Percentiles rank a stretch among this genome's conserved stretches.
Evolutionary conservation across 768 basidiomycete genomes (phyloP).

Genomic region (Hygrocybe coccinea): DNA sequence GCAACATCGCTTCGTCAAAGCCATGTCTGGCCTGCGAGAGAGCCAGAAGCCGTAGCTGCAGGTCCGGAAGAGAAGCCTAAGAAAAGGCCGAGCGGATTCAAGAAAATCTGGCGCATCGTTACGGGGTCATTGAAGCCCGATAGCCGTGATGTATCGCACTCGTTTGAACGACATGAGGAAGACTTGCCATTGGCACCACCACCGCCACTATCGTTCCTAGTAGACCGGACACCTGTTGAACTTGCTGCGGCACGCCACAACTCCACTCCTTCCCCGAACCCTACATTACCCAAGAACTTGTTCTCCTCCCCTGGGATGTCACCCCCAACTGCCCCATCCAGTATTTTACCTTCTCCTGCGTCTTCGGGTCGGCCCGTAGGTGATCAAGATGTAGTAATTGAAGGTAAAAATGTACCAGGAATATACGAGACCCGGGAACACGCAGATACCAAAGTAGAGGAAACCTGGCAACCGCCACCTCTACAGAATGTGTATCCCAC

Average conservation of each 20-base stretch:
- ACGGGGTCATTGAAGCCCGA: conserved; percentile 53
- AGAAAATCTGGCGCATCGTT: conserved; percentile 78
- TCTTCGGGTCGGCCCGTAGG: conserved; percentile 61
- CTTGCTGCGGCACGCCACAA: conserved; percentile 48
- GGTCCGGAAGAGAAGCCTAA: conserved; percentile 47
- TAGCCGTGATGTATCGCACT: conserved; percentile 29
- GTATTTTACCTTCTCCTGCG: conserved; percentile 67
- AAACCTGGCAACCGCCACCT: background rate
- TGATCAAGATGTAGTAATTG: conserved; percentile 49
- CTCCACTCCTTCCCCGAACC: conserved; percentile 67
- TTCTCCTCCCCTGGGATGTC: conserved; percentile 60
- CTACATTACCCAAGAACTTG: conserved; percentile 55
- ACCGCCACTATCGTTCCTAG: conserved; percentile 85
- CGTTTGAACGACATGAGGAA: conserved; percentile 53
- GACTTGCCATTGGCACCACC: conserved; percentile 82
- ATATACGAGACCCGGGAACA: conserved; percentile 44
- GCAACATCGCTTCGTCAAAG: conserved; percentile 38
- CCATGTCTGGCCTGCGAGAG: conserved; percentile 46
- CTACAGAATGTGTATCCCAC: conserved; percentile 47
- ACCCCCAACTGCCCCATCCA: conserved; percentile 71
- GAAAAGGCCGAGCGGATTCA: conserved; percentile 74
- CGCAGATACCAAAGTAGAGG: conserved; percentile 22
- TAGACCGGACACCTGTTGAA: conserved; percentile 55
- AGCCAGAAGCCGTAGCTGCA: conserved; percentile 17
- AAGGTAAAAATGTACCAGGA: conserved; percentile 38